Conservation (phyloP, 768 basidiomycete species). For the Pulveroboletus sp. region DNA sequence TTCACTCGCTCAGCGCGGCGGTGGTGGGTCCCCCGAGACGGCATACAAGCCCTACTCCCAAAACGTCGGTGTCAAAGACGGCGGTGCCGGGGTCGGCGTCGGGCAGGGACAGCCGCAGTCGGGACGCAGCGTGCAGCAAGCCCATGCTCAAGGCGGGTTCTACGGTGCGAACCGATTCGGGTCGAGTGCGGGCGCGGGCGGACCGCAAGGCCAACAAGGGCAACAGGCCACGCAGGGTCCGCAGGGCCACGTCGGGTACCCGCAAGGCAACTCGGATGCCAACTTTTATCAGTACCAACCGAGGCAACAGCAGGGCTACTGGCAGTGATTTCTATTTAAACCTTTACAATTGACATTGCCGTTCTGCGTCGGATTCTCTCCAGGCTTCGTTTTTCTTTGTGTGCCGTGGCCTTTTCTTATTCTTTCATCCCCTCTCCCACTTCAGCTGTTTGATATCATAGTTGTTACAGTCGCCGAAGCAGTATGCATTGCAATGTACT, state of each 20-base stretch:
- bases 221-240: slow-evolving; percentile 34
- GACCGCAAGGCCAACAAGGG: slow-evolving; percentile 48
- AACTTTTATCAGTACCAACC: slow-evolving; percentile 72
- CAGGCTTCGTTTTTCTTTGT: slow-evolving; percentile 3
- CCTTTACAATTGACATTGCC: slow-evolving; percentile 5
- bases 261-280: slow-evolving; percentile 54
- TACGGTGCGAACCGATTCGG: slow-evolving; percentile 44
- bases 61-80: slow-evolving; percentile 54
- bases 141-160: slow-evolving; percentile 41
- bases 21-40: slow-evolving; percentile 62
- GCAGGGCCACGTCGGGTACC: slow-evolving; percentile 47
- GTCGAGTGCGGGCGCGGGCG: slow-evolving; percentile 38
- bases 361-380: not conserved
- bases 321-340: slow-evolving; percentile 34
- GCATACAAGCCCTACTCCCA: slow-evolving; percentile 71
- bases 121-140: slow-evolving; percentile 43
- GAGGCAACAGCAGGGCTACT: slow-evolving; percentile 59
- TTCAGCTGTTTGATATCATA: slow-evolving; percentile 30
- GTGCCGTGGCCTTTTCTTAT: slow-evolving; percentile 4
- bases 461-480: slow-evolving; percentile 24
- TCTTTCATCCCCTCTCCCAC: slow-evolving; percentile 15
- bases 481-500: slow-evolving; percentile 29
- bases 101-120: slow-evolving; percentile 35
- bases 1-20: slow-evolving; percentile 39
- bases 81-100: slow-evolving; percentile 43